Evolutionary conservation across 2,329 filamentous ascomycete genomes (phyloP).

Genomic region (Fusarium mexicanum): DNA sequence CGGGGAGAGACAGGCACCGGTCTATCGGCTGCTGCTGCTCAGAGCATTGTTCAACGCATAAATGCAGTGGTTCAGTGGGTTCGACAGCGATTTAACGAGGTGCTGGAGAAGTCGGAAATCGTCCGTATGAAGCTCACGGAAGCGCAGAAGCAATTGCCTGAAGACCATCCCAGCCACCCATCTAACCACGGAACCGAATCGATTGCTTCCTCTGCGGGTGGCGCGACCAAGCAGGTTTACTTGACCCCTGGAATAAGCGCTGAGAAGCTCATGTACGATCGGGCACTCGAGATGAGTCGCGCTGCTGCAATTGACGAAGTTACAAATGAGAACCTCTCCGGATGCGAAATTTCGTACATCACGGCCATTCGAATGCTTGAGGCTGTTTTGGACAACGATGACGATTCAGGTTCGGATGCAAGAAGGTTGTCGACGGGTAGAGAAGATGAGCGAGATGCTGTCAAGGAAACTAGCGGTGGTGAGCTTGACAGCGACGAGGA

Average conservation of each 20-base stretch:
- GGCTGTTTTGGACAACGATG: slow-evolving; percentile 89
- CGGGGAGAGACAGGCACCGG: slow-evolving; percentile 65
- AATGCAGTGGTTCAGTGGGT: slow-evolving; percentile 97
- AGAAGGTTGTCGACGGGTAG: slow-evolving; percentile 50
- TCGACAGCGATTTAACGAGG: slow-evolving; percentile 93
- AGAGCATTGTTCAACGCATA: slow-evolving; percentile 74
- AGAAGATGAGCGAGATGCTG: slow-evolving; percentile 53
- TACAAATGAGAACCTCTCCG: slow-evolving; percentile 84
- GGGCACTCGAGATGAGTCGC: slow-evolving; percentile 95
- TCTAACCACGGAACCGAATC: slow-evolving; percentile 75
- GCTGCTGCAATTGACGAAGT: slow-evolving; percentile 95
- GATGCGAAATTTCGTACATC: slow-evolving; percentile 91
- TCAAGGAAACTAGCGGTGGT: slow-evolving; percentile 50
- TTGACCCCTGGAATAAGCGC: slow-evolving; percentile 91
- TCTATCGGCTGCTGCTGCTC: slow-evolving; percentile 53
- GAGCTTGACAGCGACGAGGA: slow-evolving; percentile 75
- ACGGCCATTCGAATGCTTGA: slow-evolving; percentile 96
- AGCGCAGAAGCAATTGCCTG: slow-evolving; percentile 83
- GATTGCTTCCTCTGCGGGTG: slow-evolving; percentile 65
- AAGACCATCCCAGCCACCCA: slow-evolving; percentile 87
- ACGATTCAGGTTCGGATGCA: slow-evolving; percentile 52
- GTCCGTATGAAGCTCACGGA: slow-evolving; percentile 89
- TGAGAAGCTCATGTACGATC: slow-evolving; percentile 98
- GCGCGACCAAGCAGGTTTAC: slow-evolving; percentile 79
- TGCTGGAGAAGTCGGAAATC: slow-evolving; percentile 93